Conservation (phyloP, 2,329 filamentous ascomycete genomes). For the Monilinia aucupariae region DNA sequence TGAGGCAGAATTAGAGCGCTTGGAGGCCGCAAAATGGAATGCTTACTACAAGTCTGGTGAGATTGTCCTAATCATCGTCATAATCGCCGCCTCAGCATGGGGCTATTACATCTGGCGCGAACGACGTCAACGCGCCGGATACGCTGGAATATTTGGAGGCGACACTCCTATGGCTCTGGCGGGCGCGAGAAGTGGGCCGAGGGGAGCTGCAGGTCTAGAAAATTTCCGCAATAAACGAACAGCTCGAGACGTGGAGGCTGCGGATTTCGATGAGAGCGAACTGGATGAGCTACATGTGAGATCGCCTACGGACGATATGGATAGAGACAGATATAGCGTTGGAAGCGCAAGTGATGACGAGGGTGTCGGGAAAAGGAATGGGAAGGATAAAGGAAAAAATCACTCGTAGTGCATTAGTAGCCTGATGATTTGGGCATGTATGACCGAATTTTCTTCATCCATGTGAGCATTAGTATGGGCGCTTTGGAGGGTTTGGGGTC, state of each 20-base stretch:
- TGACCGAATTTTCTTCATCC: neutral
- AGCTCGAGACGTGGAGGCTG: slow-evolving; percentile 54
- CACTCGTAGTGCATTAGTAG: slow-evolving; percentile 12
- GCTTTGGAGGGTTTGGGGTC: neutral
- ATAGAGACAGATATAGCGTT: slow-evolving; percentile 49
- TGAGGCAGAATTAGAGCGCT: slow-evolving; percentile 55
- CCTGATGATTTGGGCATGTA: neutral
- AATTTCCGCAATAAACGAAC: slow-evolving; percentile 44
- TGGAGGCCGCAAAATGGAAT: slow-evolving; percentile 63
- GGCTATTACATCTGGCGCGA: slow-evolving; percentile 60
- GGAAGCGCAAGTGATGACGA: slow-evolving; percentile 54
- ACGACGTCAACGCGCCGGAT: slow-evolving; percentile 50
- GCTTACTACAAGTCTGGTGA: slow-evolving; percentile 70
- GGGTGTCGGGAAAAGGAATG: slow-evolving; percentile 25
- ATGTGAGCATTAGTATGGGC: slow-evolving; percentile 4
- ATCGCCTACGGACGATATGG: slow-evolving; percentile 34
- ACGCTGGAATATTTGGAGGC: slow-evolving; percentile 41
- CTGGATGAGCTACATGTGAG: slow-evolving; percentile 52
- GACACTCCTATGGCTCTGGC: slow-evolving; percentile 32
- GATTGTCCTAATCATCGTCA: slow-evolving; percentile 61
- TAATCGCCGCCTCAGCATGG: slow-evolving; percentile 57
- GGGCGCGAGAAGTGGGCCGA: slow-evolving; percentile 25
- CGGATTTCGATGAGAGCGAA: slow-evolving; percentile 61
- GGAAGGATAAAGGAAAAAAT: slow-evolving; percentile 20
- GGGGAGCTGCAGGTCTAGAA: slow-evolving; percentile 40